Base-by-base conservation (phyloP, 2,329 filamentous ascomycete genomes). In the Thyridium curvatum region DNA sequence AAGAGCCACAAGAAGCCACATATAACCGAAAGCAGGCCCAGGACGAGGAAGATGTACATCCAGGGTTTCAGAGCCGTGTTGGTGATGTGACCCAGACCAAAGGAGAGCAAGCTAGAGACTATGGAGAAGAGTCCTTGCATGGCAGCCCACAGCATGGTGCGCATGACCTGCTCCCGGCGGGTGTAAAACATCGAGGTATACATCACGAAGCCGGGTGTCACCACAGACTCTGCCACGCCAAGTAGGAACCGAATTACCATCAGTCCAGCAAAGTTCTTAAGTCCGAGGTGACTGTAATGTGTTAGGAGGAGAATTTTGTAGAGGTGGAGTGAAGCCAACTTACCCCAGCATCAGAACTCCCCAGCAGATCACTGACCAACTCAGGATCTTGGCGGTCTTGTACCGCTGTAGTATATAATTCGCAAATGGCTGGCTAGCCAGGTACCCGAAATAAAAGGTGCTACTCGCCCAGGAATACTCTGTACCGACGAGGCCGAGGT, bases 381-480 rank as follows among this genome's bases (percentile, higher is more conserved):
- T 46, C 3, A 50, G 38, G 34, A 50, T 42, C 31, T 38, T 43
- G 21, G 43, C 47, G 8, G 46, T 50, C 32, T 38, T 41, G 16
- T 43, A 48, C 15, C 45, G 39, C 34, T 49, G 47, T 13, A 49
- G 43, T 12, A 43, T 38, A 28, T 39, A 44, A 30, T 43, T 43
- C 13, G 38, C 34, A 8, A 37, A 38, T 38, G 38, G 43, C 29
- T 37, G 40, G 30, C 34, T 36, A 29, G 35, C 13, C 18, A 68
- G 55, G 50, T 61, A 69, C 18, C 65, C 65, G 38, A 69, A 66
- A 41, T 68, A 63, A 39, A 64, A 55, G 9, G 63, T 61, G 3
- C 64, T 64, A 17, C 63, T 61, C 10, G 67, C 63, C 64, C 64
- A 68, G 12, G 62, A 63, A 46, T 68, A 67, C 40, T 40, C 38